phyloP scores from a whole-genome alignment of 306 rosid species.

The Quercus glauca region DNA sequence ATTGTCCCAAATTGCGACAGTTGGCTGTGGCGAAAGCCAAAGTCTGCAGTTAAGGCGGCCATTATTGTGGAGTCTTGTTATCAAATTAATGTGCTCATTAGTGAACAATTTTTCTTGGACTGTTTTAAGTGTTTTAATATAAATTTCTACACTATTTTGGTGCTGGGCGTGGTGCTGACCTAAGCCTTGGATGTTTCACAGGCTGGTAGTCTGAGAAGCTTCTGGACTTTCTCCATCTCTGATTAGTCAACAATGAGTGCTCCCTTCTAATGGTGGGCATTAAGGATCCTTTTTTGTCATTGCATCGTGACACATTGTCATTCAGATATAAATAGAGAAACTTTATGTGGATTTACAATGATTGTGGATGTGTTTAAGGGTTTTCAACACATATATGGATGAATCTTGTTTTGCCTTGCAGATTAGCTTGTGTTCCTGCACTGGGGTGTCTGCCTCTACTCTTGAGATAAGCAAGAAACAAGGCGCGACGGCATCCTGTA shows the following conservation, averaged over 20 bases:
- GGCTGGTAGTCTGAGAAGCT: slow-evolving; percentile 4
- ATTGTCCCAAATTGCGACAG: not conserved
- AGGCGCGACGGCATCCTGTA: not conserved
- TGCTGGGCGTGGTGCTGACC: not conserved
- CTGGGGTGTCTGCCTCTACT: not conserved
- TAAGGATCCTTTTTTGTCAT: not conserved
- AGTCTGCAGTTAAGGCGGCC: not conserved
- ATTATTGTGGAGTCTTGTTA: not conserved
- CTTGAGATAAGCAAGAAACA: not conserved
- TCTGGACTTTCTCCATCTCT: slow-evolving; percentile 1
- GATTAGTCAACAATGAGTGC: slow-evolving; percentile 2
- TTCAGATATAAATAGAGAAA: not conserved
- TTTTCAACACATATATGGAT: not conserved
- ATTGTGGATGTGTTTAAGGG: not conserved
- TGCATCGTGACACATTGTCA: not conserved
- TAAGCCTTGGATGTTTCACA: slow-evolving; percentile 8
- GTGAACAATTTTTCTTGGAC: not conserved
- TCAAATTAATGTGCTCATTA: not conserved
- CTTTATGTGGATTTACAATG: not conserved
- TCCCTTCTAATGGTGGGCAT: slow-evolving; percentile 2
- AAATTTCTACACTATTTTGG: not conserved
- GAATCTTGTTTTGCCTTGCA: not conserved
- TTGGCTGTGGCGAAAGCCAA: not conserved
- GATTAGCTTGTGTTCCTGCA: slow-evolving; percentile 3
- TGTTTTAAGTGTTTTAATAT: not conserved